A percentile compares a stretch with the other conserved stretches of the same genome.
Conservation (phyloP, 163 green algal genomes). For the Scenedesmus sp. region DNA sequence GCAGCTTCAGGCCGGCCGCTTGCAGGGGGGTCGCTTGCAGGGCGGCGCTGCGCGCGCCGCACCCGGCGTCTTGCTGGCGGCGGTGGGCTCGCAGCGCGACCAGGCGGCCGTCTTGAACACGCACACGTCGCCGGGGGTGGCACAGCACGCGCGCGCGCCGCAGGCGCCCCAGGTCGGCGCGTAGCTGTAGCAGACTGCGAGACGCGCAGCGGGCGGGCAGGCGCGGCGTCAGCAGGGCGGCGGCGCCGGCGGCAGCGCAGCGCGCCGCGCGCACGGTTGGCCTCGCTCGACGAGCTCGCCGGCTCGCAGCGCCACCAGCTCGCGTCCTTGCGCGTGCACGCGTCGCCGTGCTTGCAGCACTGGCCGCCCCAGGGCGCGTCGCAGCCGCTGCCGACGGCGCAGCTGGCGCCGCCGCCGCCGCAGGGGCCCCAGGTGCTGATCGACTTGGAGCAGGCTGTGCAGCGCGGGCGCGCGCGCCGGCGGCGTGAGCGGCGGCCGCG, state of each 20-base stretch:
- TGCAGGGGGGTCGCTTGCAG: no score
- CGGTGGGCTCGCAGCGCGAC: constrained; percentile 19
- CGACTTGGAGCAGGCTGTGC: constrained; percentile 19
- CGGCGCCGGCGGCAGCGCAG: no score
- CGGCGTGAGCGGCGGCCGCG: no score
- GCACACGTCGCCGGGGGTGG: constrained; percentile 9
- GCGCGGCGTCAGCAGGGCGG: no score
- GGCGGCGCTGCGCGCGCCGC: background rate
- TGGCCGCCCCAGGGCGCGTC: constrained; percentile 24
- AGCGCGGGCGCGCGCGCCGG: no score
- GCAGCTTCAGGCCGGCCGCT: no score
- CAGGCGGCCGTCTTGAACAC: constrained; percentile 13
- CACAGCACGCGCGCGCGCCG: background rate
- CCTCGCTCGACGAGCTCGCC: background rate
- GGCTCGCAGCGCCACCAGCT: constrained; percentile 40
- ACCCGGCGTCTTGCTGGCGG: background rate
- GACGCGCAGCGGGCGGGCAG: no score
- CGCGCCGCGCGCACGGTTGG: background rate
- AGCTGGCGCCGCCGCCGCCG: constrained; percentile 1
- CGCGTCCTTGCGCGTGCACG: constrained; percentile 3
- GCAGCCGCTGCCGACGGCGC: background rate
- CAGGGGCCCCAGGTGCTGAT: constrained; percentile 21
- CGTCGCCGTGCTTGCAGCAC: constrained; percentile 32
- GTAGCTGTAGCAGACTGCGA: background rate
- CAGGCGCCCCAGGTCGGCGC: constrained; percentile 5